Conservation (phyloP, 1,284 basidiomycete genomes). For the Coniferiporia sulphurascens region DNA sequence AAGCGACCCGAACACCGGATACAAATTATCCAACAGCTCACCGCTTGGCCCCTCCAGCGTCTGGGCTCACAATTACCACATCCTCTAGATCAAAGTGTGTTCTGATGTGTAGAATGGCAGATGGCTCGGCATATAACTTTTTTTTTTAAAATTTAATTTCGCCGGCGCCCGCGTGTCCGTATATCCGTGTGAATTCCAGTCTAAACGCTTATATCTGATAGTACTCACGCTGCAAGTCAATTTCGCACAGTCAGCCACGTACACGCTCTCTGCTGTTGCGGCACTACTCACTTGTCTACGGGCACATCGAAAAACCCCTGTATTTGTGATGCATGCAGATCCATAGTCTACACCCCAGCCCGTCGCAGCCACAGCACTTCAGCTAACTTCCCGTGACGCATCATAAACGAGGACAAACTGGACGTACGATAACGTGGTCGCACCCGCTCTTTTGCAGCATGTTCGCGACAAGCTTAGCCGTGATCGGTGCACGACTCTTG, state of each 20-base stretch:
- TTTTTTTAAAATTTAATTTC: constrained; percentile 2
- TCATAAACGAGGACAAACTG: constrained; percentile 7
- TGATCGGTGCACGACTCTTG: constrained; percentile 97
- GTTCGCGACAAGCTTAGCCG: constrained; percentile 97
- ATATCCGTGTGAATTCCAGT: constrained; percentile 26
- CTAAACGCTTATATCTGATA: constrained; percentile 18
- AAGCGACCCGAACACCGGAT: constrained; percentile 9
- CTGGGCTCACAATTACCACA: constrained; percentile 96
- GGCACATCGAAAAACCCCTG: constrained; percentile 99
- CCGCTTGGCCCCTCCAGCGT: constrained; percentile 98
- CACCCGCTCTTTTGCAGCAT: constrained; percentile 98
- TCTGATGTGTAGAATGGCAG: constrained; percentile 92
- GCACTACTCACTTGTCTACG: constrained; percentile 88
- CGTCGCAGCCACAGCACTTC: background rate
- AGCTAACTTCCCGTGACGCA: background rate
- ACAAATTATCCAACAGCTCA: constrained; percentile 32
- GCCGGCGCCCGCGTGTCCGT: background rate
- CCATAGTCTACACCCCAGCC: constrained; percentile 76
- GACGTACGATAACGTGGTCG: constrained; percentile 95
- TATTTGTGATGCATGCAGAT: constrained; percentile 96
- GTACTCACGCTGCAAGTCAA: constrained; percentile 43
- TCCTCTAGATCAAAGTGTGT: constrained; percentile 85
- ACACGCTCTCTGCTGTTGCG: background rate
- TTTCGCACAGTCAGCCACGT: constrained; percentile 15
- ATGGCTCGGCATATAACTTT: constrained; percentile 96